These are phyloP conservation scores for Pedinophyceae sp. DNA, from an alignment of 139 green algal species.

Conservation along the genomic window DNA sequence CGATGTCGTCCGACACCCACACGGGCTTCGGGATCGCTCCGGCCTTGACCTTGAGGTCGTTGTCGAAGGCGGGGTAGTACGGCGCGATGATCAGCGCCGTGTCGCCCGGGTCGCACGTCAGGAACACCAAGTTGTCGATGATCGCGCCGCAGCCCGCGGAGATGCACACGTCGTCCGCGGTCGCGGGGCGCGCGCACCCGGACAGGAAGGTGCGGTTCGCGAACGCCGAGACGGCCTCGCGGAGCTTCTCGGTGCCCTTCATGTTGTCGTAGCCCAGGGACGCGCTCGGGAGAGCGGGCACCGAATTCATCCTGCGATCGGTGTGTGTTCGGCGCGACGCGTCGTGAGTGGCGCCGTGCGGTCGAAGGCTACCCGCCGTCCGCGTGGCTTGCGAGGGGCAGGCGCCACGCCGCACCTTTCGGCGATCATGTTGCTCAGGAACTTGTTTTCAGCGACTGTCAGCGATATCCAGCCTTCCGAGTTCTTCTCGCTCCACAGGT, in stretches of 20 bases:
- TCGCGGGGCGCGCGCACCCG: too few species aligned
- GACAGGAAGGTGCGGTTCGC: not conserved
- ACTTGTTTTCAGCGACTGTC: too few species aligned
- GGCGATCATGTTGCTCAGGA: too few species aligned
- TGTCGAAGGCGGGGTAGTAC: constrained; percentile 7
- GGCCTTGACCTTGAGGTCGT: not conserved
- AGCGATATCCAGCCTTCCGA: too few species aligned
- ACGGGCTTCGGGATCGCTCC: not conserved
- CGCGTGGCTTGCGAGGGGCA: too few species aligned
- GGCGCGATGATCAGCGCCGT: not conserved
- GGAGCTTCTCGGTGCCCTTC: not conserved
- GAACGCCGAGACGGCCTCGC: not conserved
- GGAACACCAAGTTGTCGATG: not conserved
- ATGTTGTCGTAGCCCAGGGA: constrained; percentile 1
- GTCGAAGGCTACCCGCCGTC: too few species aligned
- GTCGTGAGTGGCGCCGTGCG: too few species aligned
- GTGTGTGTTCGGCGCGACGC: too few species aligned
- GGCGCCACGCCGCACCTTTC: too few species aligned
- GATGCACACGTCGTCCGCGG: not conserved
- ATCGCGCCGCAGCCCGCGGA: constrained; percentile 2
- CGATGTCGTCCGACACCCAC: not conserved
- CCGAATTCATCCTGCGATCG: not conserved
- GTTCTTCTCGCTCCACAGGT: too few species aligned
- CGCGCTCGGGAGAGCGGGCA: not conserved
- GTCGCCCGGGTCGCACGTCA: not conserved